Conservation (phyloP, 257 asterid species). For the Striga asiatica region DNA sequence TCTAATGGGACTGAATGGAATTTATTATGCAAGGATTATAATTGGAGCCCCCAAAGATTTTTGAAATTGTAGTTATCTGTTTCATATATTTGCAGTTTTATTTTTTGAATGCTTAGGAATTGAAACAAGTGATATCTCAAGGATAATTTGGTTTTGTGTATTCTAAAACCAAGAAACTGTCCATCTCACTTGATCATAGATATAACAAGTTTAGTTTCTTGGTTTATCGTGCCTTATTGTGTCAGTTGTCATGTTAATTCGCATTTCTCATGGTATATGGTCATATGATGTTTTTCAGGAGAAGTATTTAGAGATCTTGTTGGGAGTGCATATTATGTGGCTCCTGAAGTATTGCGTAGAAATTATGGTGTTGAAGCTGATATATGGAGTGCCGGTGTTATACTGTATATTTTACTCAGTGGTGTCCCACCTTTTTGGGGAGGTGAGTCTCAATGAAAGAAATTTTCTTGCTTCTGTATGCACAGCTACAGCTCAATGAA, state of each 20-base stretch:
- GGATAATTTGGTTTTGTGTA: no score
- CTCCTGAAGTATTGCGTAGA: slow-evolving; percentile 81
- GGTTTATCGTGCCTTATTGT: no score
- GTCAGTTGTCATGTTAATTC: no score
- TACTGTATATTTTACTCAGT: slow-evolving; percentile 66
- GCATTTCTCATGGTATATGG: no score
- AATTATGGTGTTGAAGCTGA: slow-evolving; percentile 78
- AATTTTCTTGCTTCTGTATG: no score
- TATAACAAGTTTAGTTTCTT: no score
- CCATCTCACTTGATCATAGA: no score
- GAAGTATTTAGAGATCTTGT: slow-evolving; percentile 72
- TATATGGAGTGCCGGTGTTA: slow-evolving; percentile 91
- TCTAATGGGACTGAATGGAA: not conserved
- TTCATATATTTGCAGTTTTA: not conserved
- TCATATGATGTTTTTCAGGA: slow-evolving; percentile 30
- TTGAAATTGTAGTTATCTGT: not conserved
- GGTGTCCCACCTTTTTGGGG: slow-evolving; percentile 96
- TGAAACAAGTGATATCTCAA: no score
- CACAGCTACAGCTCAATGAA: no score
- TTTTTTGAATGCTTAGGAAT: not conserved
- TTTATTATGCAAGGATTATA: not conserved
- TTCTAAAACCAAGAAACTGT: no score
- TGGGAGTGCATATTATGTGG: slow-evolving; percentile 88
- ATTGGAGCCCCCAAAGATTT: not conserved
- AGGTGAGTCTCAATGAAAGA: slow-evolving; percentile 29